Percentiles rank a stretch among this genome's conserved stretches.
These are phyloP conservation scores for Arbutus unedo DNA, from an alignment of 148 eudicot species.

Conservation along the genomic window DNA sequence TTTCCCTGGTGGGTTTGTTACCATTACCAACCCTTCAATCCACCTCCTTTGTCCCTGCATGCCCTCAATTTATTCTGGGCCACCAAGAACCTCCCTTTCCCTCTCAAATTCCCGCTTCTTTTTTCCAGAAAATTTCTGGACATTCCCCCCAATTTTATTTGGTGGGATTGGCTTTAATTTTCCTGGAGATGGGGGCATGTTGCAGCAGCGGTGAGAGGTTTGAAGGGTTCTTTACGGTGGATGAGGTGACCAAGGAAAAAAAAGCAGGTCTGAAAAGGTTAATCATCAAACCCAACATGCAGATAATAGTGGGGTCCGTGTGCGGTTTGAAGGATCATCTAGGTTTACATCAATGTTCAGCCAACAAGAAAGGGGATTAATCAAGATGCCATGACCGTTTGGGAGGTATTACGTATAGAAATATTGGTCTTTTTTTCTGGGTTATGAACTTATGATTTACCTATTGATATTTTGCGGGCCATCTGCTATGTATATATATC, in stretches of 20 bases:
- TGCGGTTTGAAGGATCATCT: slow-evolving; percentile 61
- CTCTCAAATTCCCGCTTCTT: neutral
- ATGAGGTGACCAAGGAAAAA: slow-evolving; percentile 19
- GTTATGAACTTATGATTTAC: neutral
- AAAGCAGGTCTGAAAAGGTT: slow-evolving; percentile 19
- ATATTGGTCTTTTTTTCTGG: neutral
- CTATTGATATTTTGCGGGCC: neutral
- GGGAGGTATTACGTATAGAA: slow-evolving; percentile 56
- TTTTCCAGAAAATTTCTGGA: slow-evolving; percentile 10
- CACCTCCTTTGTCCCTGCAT: neutral
- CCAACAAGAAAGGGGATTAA: slow-evolving; percentile 70
- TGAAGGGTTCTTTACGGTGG: slow-evolving; percentile 22
- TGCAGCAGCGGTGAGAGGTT: slow-evolving; percentile 48
- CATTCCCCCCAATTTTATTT: neutral
- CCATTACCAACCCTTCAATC: neutral
- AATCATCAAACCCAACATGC: slow-evolving; percentile 24
- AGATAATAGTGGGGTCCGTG: slow-evolving; percentile 42
- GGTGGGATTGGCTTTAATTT: neutral
- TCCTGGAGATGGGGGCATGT: slow-evolving; percentile 69
- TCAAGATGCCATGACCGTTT: slow-evolving; percentile 92
- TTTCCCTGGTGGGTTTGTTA: neutral
- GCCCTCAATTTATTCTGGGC: neutral
- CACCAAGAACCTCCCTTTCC: neutral
- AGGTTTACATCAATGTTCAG: slow-evolving; percentile 55
- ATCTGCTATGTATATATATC: neutral